phyloP scores from a whole-genome alignment of 345 rosid species.

The Ceriops zippeliana region DNA sequence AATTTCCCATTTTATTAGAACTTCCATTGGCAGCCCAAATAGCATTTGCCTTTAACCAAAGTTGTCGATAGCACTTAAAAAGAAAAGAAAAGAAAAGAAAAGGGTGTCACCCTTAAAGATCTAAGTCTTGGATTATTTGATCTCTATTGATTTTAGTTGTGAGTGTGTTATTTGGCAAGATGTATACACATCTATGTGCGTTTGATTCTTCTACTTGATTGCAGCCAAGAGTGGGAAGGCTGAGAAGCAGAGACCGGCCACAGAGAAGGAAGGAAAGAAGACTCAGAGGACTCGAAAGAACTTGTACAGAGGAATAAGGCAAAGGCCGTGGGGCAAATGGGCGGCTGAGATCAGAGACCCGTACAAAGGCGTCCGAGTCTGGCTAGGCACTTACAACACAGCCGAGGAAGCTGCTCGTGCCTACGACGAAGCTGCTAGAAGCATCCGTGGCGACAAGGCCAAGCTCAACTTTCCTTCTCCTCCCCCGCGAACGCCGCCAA shows the following conservation, averaged over 20 bases:
- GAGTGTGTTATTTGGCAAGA: background rate
- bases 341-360: conserved; percentile 96
- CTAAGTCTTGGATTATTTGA: too few relatives aligned
- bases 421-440: conserved; percentile 82
- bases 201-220: background rate
- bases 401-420: conserved; percentile 90
- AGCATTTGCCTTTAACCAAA: too few relatives aligned
- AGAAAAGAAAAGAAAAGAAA: too few relatives aligned
- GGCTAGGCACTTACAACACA: conserved; percentile 89
- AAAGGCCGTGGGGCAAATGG: conserved; percentile 97
- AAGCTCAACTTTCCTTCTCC: conserved; percentile 77
- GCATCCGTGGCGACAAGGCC: conserved; percentile 90
- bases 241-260: conserved; percentile 11
- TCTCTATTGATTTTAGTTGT: too few relatives aligned
- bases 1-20: too few relatives aligned
- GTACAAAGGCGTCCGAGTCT: conserved; percentile 68
- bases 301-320: conserved; percentile 82
- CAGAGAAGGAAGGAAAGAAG: conserved; percentile 16
- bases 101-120: too few relatives aligned
- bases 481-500: conserved; percentile 10
- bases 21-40: too few relatives aligned
- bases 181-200: conserved; percentile 1
- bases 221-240: conserved; percentile 21
- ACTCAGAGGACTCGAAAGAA: conserved; percentile 58
- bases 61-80: too few relatives aligned